Evolutionary conservation across 2,329 filamentous ascomycete genomes (phyloP).

Genomic region (Dactylellina leptospora): DNA sequence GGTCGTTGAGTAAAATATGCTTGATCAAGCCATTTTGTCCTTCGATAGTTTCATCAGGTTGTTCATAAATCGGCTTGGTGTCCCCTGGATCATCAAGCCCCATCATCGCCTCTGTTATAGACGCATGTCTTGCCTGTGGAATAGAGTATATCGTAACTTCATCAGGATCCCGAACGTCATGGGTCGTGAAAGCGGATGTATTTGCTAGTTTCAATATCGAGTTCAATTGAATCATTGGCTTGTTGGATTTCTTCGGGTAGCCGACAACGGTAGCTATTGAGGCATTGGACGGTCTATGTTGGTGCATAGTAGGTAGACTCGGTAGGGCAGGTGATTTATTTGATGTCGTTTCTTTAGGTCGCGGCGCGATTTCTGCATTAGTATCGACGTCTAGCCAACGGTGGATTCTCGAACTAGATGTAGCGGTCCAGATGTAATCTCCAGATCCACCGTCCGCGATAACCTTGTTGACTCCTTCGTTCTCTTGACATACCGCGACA

Average conservation of each 20-base stretch:
- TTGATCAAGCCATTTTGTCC: conserved; percentile 96
- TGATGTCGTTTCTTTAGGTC: conserved; percentile 49
- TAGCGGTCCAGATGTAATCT: conserved; percentile 88
- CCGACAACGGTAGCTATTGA: conserved; percentile 58
- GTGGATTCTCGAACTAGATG: conserved; percentile 89
- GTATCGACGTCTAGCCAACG: conserved; percentile 89
- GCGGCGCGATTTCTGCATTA: conserved; percentile 70
- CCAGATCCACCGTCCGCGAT: conserved; percentile 68
- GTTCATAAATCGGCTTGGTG: conserved; percentile 71
- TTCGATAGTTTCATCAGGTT: conserved; percentile 84
- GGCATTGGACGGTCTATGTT: conserved; percentile 58
- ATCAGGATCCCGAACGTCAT: conserved; percentile 67
- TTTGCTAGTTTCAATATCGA: conserved; percentile 85
- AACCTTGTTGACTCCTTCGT: conserved; percentile 78
- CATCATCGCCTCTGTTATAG: conserved; percentile 65
- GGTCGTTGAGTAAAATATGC: conserved; percentile 88
- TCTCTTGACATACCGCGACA: conserved; percentile 89
- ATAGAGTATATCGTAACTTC: conserved; percentile 65
- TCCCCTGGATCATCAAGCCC: conserved; percentile 64
- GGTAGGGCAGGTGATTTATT: conserved; percentile 56
- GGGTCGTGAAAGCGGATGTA: conserved; percentile 74
- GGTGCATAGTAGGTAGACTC: conserved; percentile 61
- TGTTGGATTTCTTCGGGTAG: conserved; percentile 65
- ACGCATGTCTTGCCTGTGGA: conserved; percentile 65
- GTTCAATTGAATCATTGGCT: conserved; percentile 71